phyloP scores from a whole-genome alignment of 257 asterid genomes.

The Misopates orontium region DNA sequence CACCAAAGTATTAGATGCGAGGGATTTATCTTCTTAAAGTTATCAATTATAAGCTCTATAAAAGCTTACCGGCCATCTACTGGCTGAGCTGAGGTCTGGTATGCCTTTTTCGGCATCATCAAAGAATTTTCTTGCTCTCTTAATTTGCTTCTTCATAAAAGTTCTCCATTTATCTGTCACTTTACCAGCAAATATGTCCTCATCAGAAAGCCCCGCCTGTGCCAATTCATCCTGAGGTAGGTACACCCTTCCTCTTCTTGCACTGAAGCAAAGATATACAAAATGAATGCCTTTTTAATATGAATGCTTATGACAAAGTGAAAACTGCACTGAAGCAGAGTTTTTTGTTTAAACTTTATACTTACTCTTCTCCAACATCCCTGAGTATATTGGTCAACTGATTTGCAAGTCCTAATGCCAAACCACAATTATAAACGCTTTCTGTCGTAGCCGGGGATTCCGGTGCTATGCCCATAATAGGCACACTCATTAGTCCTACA shows the following conservation, averaged over 20 bases:
- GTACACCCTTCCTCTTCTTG: slow-evolving; percentile 89
- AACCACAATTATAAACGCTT: slow-evolving; percentile 83
- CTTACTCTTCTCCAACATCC: slow-evolving; percentile 99
- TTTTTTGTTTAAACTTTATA: neutral
- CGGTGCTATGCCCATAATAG: slow-evolving; percentile 96
- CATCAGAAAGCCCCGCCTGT: slow-evolving; percentile 84
- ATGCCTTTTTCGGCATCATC: slow-evolving; percentile 88
- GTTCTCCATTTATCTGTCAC: slow-evolving; percentile 93
- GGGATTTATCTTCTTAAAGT: neutral
- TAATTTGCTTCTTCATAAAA: slow-evolving; percentile 91
- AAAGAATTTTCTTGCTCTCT: slow-evolving; percentile 85
- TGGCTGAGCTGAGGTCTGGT: slow-evolving; percentile 80
- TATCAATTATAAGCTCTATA: neutral
- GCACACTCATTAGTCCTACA: slow-evolving; percentile 98
- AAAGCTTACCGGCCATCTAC: slow-evolving; percentile 93
- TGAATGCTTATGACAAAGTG: too few species aligned
- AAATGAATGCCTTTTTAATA: too few species aligned
- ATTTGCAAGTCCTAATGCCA: slow-evolving; percentile 86
- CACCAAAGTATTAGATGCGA: neutral
- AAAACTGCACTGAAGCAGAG: too few species aligned
- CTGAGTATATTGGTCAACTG: slow-evolving; percentile 94
- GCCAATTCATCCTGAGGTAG: slow-evolving; percentile 95
- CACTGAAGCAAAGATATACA: slow-evolving; percentile 54
- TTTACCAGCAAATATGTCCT: slow-evolving; percentile 79
- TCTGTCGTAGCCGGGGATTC: slow-evolving; percentile 84